Percentiles rank a stretch among this genome's conserved stretches.
Conservation (phyloP, 2,329 filamentous ascomycete species). For the Clarireedia hainanense region DNA sequence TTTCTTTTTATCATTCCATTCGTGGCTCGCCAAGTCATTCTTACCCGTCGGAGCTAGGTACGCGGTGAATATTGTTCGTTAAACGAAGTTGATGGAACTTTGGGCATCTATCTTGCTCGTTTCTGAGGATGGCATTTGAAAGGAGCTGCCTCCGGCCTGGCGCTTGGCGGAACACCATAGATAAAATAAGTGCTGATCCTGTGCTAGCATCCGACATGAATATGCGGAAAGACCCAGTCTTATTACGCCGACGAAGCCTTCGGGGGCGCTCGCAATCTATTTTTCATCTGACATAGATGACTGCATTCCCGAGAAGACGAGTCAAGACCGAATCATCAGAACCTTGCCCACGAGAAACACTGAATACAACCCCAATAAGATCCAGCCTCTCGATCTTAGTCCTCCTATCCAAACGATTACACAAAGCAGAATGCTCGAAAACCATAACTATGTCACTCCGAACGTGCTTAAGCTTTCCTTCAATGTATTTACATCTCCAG, state of each 20-base stretch:
- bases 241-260: too few species aligned
- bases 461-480: slow-evolving; percentile 23
- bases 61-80: background rate
- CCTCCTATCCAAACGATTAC: slow-evolving; percentile 28
- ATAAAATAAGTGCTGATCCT: too few species aligned
- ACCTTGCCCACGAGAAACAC: slow-evolving; percentile 23
- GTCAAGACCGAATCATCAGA: background rate
- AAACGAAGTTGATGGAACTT: background rate
- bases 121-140: too few species aligned
- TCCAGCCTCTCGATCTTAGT: slow-evolving; percentile 29
- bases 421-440: slow-evolving; percentile 20
- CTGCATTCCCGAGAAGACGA: background rate
- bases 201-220: too few species aligned
- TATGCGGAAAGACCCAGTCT: too few species aligned
- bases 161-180: too few species aligned
- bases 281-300: too few species aligned
- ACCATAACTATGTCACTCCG: slow-evolving; percentile 29
- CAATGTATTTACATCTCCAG: slow-evolving; percentile 23
- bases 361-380: slow-evolving; percentile 27
- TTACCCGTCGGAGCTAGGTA: too few species aligned
- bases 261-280: too few species aligned
- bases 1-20: too few species aligned
- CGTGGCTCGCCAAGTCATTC: too few species aligned
- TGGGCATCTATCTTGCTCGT: background rate
- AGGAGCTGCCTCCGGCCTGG: too few species aligned